Percentiles rank a stretch among this genome's conserved stretches.
These are phyloP conservation scores for Debaryomyces coudertii DNA, from an alignment of 1,139 yeast species.

Conservation along the genomic window DNA sequence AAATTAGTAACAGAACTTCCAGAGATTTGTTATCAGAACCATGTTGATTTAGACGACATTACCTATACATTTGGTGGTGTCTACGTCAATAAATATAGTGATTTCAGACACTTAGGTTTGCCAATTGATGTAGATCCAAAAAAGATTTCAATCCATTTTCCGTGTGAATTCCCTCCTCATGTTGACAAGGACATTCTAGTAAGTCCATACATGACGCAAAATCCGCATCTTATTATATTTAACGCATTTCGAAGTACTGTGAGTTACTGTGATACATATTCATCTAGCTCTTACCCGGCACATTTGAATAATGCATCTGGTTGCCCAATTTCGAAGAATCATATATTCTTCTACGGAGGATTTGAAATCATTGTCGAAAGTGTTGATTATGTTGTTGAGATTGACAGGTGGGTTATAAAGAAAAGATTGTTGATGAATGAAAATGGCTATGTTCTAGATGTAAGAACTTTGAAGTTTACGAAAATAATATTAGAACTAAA, in stretches of 20 bases:
- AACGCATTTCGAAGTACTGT: slow-evolving; percentile 40
- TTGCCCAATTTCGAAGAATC: slow-evolving; percentile 37
- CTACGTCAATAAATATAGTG: slow-evolving; percentile 20
- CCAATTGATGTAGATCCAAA: slow-evolving; percentile 35
- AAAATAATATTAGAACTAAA: slow-evolving; percentile 30
- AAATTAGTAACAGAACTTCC: slow-evolving; percentile 24
- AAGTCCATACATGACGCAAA: slow-evolving; percentile 40
- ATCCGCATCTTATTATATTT: slow-evolving; percentile 30
- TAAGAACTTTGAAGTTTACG: slow-evolving; percentile 33
- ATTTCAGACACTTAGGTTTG: slow-evolving; percentile 36
- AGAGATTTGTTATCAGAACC: slow-evolving; percentile 38
- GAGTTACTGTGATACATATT: slow-evolving; percentile 30
- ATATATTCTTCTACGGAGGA: slow-evolving; percentile 48
- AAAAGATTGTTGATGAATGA: slow-evolving; percentile 37
- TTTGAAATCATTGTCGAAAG: slow-evolving; percentile 32
- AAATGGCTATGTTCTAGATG: slow-evolving; percentile 43
- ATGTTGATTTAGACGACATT: slow-evolving; percentile 35
- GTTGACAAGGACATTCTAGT: slow-evolving; percentile 36
- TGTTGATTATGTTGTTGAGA: slow-evolving; percentile 25
- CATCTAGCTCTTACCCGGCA: slow-evolving; percentile 29
- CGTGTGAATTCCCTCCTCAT: slow-evolving; percentile 46
- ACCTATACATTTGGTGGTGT: slow-evolving; percentile 47
- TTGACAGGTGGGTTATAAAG: slow-evolving; percentile 42
- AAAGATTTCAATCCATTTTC: slow-evolving; percentile 41
- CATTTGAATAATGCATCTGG: slow-evolving; percentile 33